Evolutionary conservation across 2,329 filamentous ascomycete species (phyloP), one percentile per base, ranked within the genome.

Genomic region (Didymella exigua): DNA sequence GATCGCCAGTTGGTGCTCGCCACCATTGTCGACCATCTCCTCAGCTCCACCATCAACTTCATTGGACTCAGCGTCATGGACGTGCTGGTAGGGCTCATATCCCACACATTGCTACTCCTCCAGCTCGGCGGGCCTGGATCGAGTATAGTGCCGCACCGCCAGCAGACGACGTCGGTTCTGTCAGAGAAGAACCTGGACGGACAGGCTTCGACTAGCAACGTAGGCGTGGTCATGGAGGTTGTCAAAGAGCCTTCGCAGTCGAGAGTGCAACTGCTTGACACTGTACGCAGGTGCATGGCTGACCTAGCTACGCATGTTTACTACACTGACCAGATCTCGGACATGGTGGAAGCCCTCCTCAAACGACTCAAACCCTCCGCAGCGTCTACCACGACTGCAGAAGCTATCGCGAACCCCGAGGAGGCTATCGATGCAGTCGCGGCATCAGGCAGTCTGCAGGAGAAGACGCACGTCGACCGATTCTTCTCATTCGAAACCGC

Each of bases 31-130:
- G 87, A 90, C 57, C 90, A 89, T 59, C 81, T 98, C 9, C 80
- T 99, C 41, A 88, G 89, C 46, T 97, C 93, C 0, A 87, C 93
- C 36, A 87, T 96, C 69, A 98, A 97, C 75, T 82, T 98, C 70
- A 97, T 99, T 58, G 95, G 95, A 1, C 81, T 99, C 40, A 97
- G 93, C 71, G 89, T 98, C 47, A 98, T 98, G 87, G 95, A 99
- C 72, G 88, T 98, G 16, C 80, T 98, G 24, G 81, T 96, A 13
- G 89, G 91, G 1, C 81, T 99, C 13, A 85, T 97, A 60, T 88
- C 91, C 61, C 91, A 96, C 70, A 89, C 93, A 71, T 85, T 91
- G 63, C 84, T 87, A 66, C 79, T 96, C 8, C 82, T 96, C 13
- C 89, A 91, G 66, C 81, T 91, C 24, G 77, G 78, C 11, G 77